A percentile compares a stretch with the other conserved stretches of the same genome.
Conservation (phyloP, 2,329 filamentous ascomycete genomes). For the Raffaelea ambrosiae region DNA sequence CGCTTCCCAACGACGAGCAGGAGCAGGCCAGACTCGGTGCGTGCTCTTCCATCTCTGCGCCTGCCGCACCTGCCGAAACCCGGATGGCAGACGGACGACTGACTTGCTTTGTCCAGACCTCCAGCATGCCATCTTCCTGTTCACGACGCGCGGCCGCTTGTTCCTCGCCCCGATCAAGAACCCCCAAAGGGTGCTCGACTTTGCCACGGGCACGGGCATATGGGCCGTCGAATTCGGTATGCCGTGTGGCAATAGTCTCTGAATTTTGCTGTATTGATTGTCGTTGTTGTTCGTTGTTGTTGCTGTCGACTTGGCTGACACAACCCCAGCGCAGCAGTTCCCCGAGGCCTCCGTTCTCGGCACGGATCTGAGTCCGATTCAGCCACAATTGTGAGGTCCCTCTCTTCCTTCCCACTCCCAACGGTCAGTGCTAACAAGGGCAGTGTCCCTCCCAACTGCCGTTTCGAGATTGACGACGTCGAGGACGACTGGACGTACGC, state of each 20-base stretch:
- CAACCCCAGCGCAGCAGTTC: conserved; percentile 6
- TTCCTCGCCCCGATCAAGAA: not conserved
- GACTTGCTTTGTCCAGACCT: conserved; percentile 25
- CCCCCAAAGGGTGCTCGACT: not conserved
- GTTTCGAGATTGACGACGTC: conserved; percentile 43
- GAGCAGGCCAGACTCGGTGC: conserved; percentile 16
- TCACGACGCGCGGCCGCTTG: conserved; percentile 13
- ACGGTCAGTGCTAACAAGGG: not conserved
- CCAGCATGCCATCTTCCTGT: conserved; percentile 17
- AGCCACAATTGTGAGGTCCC: conserved; percentile 5
- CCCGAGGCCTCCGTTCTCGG: conserved; percentile 7
- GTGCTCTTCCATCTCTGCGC: no score
- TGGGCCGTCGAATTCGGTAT: conserved; percentile 5
- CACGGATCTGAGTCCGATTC: conserved; percentile 12
- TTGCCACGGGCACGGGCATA: conserved; percentile 3
- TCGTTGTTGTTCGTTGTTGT: not conserved
- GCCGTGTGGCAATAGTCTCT: not conserved
- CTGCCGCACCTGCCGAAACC: no score
- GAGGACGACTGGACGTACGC: conserved; percentile 42
- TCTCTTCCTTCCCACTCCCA: not conserved
- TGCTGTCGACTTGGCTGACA: not conserved
- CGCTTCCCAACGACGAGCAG: conserved; percentile 11
- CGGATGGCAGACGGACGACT: conserved; percentile 20
- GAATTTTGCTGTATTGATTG: not conserved
- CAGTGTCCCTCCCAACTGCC: conserved; percentile 11